These are phyloP conservation scores for Oryza meridionalis DNA, from an alignment of 176 grass and related monocot species.

Conservation along the genomic window DNA sequence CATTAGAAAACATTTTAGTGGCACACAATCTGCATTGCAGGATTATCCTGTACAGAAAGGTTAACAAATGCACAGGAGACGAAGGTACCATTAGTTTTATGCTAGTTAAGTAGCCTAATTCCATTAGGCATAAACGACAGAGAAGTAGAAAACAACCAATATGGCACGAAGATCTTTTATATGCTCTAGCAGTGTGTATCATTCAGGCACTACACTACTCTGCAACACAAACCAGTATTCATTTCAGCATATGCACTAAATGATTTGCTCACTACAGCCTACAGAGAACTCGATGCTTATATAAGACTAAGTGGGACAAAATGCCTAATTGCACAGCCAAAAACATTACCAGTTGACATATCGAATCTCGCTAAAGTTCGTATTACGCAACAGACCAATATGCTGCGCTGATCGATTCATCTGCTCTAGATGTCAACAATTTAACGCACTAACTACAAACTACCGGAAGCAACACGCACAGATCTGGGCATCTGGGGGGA, in stretches of 20 bases:
- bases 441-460: neutral
- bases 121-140: neutral
- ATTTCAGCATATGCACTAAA: neutral
- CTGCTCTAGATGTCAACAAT: neutral
- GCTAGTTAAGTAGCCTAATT: neutral
- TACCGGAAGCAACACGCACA: neutral
- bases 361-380: no score
- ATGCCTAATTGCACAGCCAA: neutral
- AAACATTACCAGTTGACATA: no score
- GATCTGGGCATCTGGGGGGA: constrained; percentile 19
- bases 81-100: no score
- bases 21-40: neutral
- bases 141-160: no score
- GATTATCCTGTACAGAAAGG: neutral
- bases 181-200: no score
- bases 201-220: no score
- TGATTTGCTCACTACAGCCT: neutral
- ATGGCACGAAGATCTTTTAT: no score
- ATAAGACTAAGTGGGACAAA: neutral
- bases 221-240: neutral
- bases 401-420: neutral
- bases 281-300: no score
- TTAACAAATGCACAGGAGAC: neutral
- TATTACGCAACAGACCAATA: no score
- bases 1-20: neutral